A percentile compares a stretch with the other conserved stretches of the same genome.
phyloP scores from a whole-genome alignment of 2,329 filamentous ascomycete species.

The Parascedosporium putredinis region DNA sequence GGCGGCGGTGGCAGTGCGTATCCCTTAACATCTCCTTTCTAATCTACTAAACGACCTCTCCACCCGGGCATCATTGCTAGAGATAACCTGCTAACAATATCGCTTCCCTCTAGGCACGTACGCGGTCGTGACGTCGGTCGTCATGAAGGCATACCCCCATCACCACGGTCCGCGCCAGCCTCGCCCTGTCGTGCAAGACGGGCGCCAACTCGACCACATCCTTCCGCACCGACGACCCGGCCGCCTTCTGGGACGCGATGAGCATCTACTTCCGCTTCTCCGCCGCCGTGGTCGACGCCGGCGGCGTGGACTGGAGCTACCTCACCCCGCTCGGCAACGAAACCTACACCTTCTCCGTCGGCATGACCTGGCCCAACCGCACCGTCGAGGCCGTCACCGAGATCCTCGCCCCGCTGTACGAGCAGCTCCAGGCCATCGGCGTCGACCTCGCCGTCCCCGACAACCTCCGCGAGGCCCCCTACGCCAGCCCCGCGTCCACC shows the following conservation, averaged over 20 bases:
- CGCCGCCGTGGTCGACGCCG: constrained; percentile 21
- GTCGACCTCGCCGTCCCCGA: constrained; percentile 9
- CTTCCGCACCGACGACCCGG: constrained; percentile 17
- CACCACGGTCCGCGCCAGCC: constrained; percentile 20
- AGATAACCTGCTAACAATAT: not conserved
- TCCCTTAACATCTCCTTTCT: no score
- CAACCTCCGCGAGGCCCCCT: constrained; percentile 13
- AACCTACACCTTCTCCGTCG: constrained; percentile 16
- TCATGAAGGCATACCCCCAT: constrained; percentile 24
- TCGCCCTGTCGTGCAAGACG: constrained; percentile 5
- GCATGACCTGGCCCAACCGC: constrained; percentile 21
- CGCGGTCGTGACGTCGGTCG: constrained; percentile 30
- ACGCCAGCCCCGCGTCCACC: constrained; percentile 4
- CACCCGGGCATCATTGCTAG: not conserved
- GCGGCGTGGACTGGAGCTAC: constrained; percentile 25
- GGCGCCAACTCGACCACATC: constrained; percentile 10
- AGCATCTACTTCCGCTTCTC: constrained; percentile 23
- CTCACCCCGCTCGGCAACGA: constrained; percentile 16
- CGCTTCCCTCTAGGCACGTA: constrained; percentile 22
- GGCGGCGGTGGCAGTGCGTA: constrained; percentile 26
- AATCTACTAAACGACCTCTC: no score
- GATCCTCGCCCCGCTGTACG: constrained; percentile 30
- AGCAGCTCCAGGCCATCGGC: constrained; percentile 15
- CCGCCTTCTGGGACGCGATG: constrained; percentile 19
- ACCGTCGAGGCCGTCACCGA: constrained; percentile 22